A percentile compares a stretch with the other conserved stretches of the same genome.
phyloP scores from a whole-genome alignment of 2,329 filamentous ascomycete species.

The Fusarium algeriense region DNA sequence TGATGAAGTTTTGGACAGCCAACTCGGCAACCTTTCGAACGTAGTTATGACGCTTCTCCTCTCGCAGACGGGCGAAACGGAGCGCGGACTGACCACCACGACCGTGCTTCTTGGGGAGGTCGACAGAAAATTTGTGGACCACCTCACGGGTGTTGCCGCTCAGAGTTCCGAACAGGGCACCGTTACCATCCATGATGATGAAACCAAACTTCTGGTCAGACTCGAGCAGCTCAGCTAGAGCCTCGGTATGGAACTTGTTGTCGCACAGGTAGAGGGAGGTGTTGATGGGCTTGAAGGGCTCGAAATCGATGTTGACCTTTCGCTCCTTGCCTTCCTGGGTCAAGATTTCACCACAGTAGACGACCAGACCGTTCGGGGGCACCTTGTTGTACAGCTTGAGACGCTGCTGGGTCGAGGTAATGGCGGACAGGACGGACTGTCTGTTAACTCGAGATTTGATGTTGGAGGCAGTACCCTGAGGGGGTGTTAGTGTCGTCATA shows the following conservation, averaged over 20 bases:
- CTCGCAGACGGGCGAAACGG: constrained; percentile 98
- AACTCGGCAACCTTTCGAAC: constrained; percentile 98
- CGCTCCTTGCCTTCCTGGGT: constrained; percentile 98
- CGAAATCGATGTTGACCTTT: constrained; percentile 99
- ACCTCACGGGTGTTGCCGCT: constrained; percentile 98
- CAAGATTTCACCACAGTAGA: constrained; percentile 99
- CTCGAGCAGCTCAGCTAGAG: constrained; percentile 94
- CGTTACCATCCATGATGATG: constrained; percentile 99
- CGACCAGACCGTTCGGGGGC: constrained; percentile 94
- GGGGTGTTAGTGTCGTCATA: constrained; percentile 37
- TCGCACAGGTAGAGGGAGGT: constrained; percentile 99
- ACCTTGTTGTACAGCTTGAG: constrained; percentile 99
- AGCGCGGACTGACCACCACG: constrained; percentile 99
- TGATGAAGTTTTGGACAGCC: constrained; percentile 99
- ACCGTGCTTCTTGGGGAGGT: constrained; percentile 99
- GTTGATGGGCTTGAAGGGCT: constrained; percentile 99
- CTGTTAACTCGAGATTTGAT: constrained; percentile 99
- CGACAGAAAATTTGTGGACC: constrained; percentile 97
- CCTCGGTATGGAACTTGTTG: constrained; percentile 99
- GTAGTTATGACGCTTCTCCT: constrained; percentile 99
- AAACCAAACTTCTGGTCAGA: constrained; percentile 99
- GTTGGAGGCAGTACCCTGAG: constrained; percentile 94
- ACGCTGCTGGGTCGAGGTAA: constrained; percentile 98
- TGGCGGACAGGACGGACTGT: constrained; percentile 96
- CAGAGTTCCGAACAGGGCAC: constrained; percentile 94